Percentiles rank a stretch among this genome's conserved stretches.
Conservation (phyloP, 164 flowering plant genomes). For the Chimonanthus salicifolius region DNA sequence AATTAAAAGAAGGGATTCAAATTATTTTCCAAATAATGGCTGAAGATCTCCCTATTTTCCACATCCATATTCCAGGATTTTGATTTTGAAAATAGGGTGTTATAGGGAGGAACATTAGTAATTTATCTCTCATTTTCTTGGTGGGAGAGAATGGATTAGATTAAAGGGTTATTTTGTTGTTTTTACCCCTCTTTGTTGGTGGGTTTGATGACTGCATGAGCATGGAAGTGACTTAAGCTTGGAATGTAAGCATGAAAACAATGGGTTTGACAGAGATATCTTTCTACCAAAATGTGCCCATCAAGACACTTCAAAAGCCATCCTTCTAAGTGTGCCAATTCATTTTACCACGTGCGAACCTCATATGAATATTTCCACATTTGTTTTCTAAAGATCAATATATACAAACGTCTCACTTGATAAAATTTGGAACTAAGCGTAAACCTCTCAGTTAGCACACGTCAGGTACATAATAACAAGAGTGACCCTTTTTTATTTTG, state of each 20-base stretch:
- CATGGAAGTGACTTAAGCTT: conserved; percentile 18
- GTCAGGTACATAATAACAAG: too few species aligned
- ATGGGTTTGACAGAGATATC: conserved; percentile 22
- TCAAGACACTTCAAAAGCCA: conserved; percentile 9
- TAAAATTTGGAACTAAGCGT: too few species aligned
- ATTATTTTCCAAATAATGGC: background rate
- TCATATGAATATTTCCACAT: background rate
- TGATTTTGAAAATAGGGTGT: too few species aligned
- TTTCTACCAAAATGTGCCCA: conserved; percentile 23
- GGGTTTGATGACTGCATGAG: conserved; percentile 22
- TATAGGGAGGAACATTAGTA: background rate
- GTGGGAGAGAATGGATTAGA: background rate
- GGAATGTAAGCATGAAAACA: conserved; percentile 19
- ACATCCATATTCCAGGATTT: background rate
- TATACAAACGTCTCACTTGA: too few species aligned
- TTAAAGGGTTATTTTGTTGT: background rate
- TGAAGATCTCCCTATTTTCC: background rate
- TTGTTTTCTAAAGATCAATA: too few species aligned
- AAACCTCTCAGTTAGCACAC: too few species aligned
- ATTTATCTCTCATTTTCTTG: background rate
- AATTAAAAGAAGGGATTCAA: background rate
- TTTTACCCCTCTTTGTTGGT: background rate
- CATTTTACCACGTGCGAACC: background rate
- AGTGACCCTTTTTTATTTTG: too few species aligned
- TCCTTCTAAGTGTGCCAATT: background rate